Evolutionary conservation across 1,284 basidiomycete species (phyloP).

Genomic region (Ceratobasidium sp.): DNA sequence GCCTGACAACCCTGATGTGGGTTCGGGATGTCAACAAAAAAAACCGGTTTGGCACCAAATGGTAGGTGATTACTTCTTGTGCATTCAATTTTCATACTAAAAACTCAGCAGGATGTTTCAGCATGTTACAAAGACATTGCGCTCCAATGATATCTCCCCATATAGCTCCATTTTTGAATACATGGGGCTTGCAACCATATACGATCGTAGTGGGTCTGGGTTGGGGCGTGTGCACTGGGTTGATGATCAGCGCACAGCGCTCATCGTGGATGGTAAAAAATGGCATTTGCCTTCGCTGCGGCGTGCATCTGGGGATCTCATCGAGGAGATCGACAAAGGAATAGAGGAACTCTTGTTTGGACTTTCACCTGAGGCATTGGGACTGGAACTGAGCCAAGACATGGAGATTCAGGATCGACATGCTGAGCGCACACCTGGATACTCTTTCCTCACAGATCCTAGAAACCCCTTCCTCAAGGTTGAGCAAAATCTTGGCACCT

Average conservation of each 20-base stretch:
- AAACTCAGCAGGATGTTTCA: not conserved
- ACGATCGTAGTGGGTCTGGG: slow-evolving; percentile 4
- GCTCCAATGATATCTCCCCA: too few species aligned
- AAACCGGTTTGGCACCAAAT: not conserved
- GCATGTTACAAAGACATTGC: too few species aligned
- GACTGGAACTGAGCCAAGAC: not conserved
- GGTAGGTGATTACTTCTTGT: not conserved
- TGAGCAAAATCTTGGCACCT: not conserved
- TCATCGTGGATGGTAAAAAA: not conserved
- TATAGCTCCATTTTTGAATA: too few species aligned
- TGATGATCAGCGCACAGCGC: not conserved
- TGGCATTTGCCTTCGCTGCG: not conserved
- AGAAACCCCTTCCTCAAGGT: not conserved
- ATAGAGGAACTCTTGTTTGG: not conserved
- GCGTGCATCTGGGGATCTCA: not conserved
- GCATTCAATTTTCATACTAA: not conserved
- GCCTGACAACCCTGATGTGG: slow-evolving; percentile 3
- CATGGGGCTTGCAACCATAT: not conserved
- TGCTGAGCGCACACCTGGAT: not conserved
- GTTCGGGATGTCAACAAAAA: not conserved
- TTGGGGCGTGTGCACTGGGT: not conserved
- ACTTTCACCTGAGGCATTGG: not conserved
- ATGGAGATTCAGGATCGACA: slow-evolving; percentile 2
- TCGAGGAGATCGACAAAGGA: not conserved
- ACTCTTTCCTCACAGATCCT: slow-evolving; percentile 21